Evolutionary conservation across 2,329 filamentous ascomycete species (phyloP).

Genomic region (Westerdykella ornata): DNA sequence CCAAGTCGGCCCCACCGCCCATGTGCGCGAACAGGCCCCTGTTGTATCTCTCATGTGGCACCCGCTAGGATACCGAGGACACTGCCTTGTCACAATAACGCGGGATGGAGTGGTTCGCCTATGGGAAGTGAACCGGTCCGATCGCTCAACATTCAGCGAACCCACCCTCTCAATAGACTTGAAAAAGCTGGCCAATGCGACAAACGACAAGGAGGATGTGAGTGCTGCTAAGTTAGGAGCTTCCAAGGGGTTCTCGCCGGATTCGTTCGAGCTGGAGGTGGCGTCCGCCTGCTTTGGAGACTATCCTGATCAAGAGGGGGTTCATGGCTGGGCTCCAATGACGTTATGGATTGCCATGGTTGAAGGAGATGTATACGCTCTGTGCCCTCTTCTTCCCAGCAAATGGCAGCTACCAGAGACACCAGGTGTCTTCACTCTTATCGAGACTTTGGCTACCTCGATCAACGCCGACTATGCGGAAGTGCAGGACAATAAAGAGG

Average conservation of each 20-base stretch:
- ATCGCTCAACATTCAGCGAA: slow-evolving; percentile 80
- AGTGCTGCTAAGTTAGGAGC: slow-evolving; percentile 65
- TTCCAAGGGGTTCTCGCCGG: slow-evolving; percentile 78
- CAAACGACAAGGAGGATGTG: slow-evolving; percentile 75
- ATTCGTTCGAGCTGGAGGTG: slow-evolving; percentile 89
- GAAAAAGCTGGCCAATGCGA: slow-evolving; percentile 80
- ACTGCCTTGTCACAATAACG: slow-evolving; percentile 81
- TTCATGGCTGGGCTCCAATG: slow-evolving; percentile 81
- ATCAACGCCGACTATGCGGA: slow-evolving; percentile 60
- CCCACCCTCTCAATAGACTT: slow-evolving; percentile 80
- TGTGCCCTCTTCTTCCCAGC: slow-evolving; percentile 81
- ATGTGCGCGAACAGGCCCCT: slow-evolving; percentile 77
- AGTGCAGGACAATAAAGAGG: slow-evolving; percentile 23
- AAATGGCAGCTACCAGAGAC: slow-evolving; percentile 61
- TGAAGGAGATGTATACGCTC: slow-evolving; percentile 84
- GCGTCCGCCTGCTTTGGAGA: slow-evolving; percentile 87
- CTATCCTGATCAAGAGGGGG: slow-evolving; percentile 47
- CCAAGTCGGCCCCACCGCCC: slow-evolving; percentile 85
- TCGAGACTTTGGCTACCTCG: slow-evolving; percentile 75
- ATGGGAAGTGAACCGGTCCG: slow-evolving; percentile 81
- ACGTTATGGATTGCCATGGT: slow-evolving; percentile 96
- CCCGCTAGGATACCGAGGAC: slow-evolving; percentile 74
- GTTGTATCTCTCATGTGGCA: slow-evolving; percentile 86
- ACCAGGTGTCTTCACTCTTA: slow-evolving; percentile 53
- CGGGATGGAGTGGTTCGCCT: slow-evolving; percentile 79